Conservation (phyloP, 495 filamentous ascomycete genomes). For the Talaromyces nanjingensis region DNA sequence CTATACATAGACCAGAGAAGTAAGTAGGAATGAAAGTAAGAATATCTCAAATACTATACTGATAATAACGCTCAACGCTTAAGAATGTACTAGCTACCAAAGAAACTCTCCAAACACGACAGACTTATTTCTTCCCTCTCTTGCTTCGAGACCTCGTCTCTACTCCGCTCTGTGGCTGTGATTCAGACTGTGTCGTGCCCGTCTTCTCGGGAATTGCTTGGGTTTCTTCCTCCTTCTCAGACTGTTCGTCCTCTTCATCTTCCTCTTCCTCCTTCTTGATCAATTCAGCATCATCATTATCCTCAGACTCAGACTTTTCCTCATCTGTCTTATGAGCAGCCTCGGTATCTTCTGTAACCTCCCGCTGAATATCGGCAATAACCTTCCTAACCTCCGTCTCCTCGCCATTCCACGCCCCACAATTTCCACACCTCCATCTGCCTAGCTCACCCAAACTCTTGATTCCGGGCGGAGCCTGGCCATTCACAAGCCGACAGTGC, state of each 20-base stretch:
- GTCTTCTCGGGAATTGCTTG: neutral
- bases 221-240: neutral
- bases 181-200: neutral
- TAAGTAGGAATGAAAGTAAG: neutral
- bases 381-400: slow-evolving; percentile 65
- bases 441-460: slow-evolving; percentile 73
- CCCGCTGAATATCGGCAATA: slow-evolving; percentile 19
- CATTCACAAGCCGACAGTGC: slow-evolving; percentile 84
- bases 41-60: neutral
- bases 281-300: neutral
- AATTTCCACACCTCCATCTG: slow-evolving; percentile 81
- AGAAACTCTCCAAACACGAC: neutral
- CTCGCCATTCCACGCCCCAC: slow-evolving; percentile 76
- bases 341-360: neutral
- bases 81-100: neutral
- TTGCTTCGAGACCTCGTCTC: neutral
- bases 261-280: neutral
- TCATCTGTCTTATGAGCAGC: neutral
- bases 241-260: neutral
- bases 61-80: neutral
- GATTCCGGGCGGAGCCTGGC: slow-evolving; percentile 86
- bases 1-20: neutral
- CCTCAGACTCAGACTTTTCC: neutral
- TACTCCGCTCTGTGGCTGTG: neutral
- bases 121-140: neutral